These are phyloP conservation scores for Carex cristatella DNA, from an alignment of 176 grass and related monocot genomes.

Conservation along the genomic window DNA sequence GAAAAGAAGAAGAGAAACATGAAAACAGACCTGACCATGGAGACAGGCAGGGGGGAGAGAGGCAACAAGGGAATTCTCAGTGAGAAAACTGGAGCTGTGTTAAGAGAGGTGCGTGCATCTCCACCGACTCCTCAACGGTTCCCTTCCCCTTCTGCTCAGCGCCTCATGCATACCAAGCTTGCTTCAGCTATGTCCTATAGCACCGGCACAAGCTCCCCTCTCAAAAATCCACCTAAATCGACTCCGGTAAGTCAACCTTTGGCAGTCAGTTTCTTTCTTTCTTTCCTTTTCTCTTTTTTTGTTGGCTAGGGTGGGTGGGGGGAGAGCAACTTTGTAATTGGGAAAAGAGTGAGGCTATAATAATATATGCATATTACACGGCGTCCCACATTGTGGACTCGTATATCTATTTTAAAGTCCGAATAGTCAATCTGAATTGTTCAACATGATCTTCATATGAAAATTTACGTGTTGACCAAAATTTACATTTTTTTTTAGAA, in stretches of 20 bases:
- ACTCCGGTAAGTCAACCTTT: conserved; percentile 15
- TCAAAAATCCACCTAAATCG: conserved; percentile 62
- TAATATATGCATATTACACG: no score
- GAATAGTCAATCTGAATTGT: no score
- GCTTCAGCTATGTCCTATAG: conserved; percentile 15
- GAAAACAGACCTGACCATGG: conserved; percentile 24
- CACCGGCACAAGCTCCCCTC: conserved; percentile 35
- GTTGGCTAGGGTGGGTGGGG: not conserved
- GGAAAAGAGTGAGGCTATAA: not conserved
- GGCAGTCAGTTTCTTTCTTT: not conserved
- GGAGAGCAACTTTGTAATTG: not conserved
- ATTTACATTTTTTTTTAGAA: no score
- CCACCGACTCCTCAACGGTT: conserved; percentile 85
- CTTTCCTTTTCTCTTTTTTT: not conserved
- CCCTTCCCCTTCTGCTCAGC: conserved; percentile 53
- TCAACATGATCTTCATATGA: no score
- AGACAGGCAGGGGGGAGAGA: conserved; percentile 43
- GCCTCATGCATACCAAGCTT: conserved; percentile 40
- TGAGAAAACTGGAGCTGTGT: conserved; percentile 33
- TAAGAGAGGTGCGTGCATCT: conserved; percentile 71
- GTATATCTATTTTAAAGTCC: no score
- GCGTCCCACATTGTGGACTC: no score
- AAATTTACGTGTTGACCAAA: no score
- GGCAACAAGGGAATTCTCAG: not conserved
- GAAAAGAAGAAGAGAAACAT: conserved; percentile 22